Conservation (phyloP, 306 rosid species). For the Cicer arietinum region DNA sequence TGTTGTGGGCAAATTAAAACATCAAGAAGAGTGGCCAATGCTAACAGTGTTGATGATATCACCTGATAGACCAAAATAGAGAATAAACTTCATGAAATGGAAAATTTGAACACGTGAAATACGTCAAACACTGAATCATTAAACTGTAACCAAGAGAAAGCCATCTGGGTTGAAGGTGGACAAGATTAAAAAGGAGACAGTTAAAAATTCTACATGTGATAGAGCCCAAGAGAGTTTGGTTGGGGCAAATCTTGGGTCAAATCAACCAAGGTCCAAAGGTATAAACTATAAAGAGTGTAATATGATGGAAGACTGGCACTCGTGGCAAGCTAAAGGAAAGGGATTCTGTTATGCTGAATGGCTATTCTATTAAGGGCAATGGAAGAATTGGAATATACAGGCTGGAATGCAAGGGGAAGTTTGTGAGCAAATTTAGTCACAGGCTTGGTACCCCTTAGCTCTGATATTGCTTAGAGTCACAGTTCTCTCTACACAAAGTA, state of each 20-base stretch:
- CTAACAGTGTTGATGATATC: conserved; percentile 85
- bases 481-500: neutral
- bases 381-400: conserved; percentile 3
- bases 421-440: neutral
- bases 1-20: conserved; percentile 63
- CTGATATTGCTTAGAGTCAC: conserved; percentile 6
- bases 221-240: neutral
- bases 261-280: conserved; percentile 1
- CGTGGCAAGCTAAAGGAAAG: neutral
- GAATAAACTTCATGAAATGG: conserved; percentile 37
- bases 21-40: conserved; percentile 92
- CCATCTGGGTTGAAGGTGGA: conserved; percentile 4
- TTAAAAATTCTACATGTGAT: neutral
- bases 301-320: neutral
- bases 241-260: neutral
- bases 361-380: neutral
- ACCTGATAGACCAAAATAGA: conserved; percentile 62
- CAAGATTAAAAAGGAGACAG: conserved; percentile 1
- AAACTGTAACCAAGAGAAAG: conserved; percentile 28
- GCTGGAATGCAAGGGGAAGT: neutral
- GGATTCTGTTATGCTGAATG: neutral
- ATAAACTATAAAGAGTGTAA: neutral
- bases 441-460: neutral
- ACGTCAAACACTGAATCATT: conserved; percentile 8
- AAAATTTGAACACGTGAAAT: neutral